Evolutionary conservation across 2,329 filamentous ascomycete genomes (phyloP), one percentile per base, ranked within the genome.

Genomic region (Pezicula neosporulosa): DNA sequence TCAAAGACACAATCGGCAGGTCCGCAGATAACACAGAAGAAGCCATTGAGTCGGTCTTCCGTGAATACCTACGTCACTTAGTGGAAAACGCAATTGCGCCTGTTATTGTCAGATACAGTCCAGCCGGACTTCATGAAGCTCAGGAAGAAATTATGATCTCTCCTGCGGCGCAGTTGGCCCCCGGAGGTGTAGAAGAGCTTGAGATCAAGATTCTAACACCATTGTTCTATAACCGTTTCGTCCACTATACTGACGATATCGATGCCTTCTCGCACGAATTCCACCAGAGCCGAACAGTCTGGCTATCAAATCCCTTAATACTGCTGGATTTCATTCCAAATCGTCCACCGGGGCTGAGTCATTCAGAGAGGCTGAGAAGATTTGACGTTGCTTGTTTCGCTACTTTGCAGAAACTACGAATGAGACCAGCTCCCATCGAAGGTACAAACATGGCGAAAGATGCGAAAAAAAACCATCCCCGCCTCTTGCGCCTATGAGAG

Each of bases 151-250:
- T 68, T 24, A 71, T 77, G 55, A 58, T 56, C 18, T 76, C 73
- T 4, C 52, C 61, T 5, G 47, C 57, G 2, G 64, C 66, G 13
- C 48, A 53, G 10, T 47, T 59, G 2, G 48, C 58, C 0, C 48
- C 44, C 12, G 47, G 53, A 3, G 37, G 48, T 2, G 53, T 54
- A 3, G 68, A 74, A 19, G 38, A 53, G 66, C 47, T 87, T 6
- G 77, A 80, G 41, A 69, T 89, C 44, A 77, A 76, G 48, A 70
- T 89, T 4, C 65, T 86, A 18, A 85, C 82, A 0, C 85, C 86
- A 1, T 72, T 70, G 0, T 90, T 90, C 62, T 90, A 90, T 69
- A 76, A 79, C 12, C 77, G 84, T 27, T 83, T 89, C 44, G 73
- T 83, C 1, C 75, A 80, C 56, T 87, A 89, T 61, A 72, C 78